A percentile compares a stretch with the other conserved stretches of the same genome.
Conservation (phyloP, 805 yeast species). For the Wickerhamiella siamensis region DNA sequence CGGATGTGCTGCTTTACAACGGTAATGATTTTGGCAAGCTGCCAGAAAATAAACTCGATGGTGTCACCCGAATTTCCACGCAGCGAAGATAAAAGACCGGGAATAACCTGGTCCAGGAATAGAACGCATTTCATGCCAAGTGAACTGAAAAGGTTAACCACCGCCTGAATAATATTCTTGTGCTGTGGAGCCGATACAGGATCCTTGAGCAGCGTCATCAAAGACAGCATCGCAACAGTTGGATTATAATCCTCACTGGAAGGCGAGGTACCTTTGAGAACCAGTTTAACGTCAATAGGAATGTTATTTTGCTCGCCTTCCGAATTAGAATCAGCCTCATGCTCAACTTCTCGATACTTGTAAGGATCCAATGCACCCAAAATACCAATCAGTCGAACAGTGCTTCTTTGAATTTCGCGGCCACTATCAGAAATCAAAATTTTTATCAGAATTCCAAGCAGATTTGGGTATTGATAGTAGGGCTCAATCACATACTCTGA, state of each 20-base stretch:
- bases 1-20: slow-evolving; percentile 85
- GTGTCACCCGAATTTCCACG: slow-evolving; percentile 53
- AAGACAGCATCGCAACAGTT: slow-evolving; percentile 77
- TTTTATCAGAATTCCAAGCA: slow-evolving; percentile 65
- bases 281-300: slow-evolving; percentile 72
- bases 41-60: slow-evolving; percentile 81
- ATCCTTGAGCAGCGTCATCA: slow-evolving; percentile 74
- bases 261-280: slow-evolving; percentile 92
- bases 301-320: slow-evolving; percentile 66
- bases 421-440: slow-evolving; percentile 73
- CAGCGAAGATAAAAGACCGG: slow-evolving; percentile 78
- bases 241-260: slow-evolving; percentile 84
- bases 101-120: slow-evolving; percentile 76
- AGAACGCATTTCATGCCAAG: slow-evolving; percentile 80
- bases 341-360: slow-evolving; percentile 82
- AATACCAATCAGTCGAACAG: slow-evolving; percentile 79
- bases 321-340: slow-evolving; percentile 36
- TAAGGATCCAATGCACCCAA: slow-evolving; percentile 96
- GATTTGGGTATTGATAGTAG: slow-evolving; percentile 75
- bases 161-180: slow-evolving; percentile 84
- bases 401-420: slow-evolving; percentile 57
- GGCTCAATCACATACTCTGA: slow-evolving; percentile 96
- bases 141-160: slow-evolving; percentile 79
- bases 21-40: slow-evolving; percentile 59
- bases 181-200: slow-evolving; percentile 76